Percentiles rank a stretch among this genome's conserved stretches.
Evolutionary conservation across 2,329 filamentous ascomycete species (phyloP).

Genomic region (Xylaria sp.): DNA sequence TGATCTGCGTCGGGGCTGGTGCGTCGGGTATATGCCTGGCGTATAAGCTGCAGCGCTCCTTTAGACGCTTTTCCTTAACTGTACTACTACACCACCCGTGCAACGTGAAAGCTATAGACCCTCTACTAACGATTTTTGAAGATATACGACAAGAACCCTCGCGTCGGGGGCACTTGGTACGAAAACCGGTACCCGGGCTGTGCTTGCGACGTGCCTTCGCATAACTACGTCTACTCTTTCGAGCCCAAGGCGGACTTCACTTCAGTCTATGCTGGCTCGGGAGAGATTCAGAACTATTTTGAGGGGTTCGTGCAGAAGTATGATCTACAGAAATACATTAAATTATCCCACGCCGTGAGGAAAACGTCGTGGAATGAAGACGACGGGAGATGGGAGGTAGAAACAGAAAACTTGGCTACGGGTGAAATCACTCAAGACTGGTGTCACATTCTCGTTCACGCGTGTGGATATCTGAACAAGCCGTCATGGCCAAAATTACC

Average conservation of each 20-base stretch:
- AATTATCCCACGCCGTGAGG: slow-evolving; percentile 32
- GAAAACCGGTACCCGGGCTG: slow-evolving; percentile 24
- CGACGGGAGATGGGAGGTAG: slow-evolving; percentile 42
- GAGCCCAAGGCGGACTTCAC: slow-evolving; percentile 15
- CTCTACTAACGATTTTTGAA: not conserved
- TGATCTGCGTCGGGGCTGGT: slow-evolving; percentile 54
- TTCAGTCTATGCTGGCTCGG: slow-evolving; percentile 9
- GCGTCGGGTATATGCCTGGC: slow-evolving; percentile 53
- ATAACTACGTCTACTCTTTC: slow-evolving; percentile 21
- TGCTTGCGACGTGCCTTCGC: slow-evolving; percentile 20
- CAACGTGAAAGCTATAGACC: not conserved
- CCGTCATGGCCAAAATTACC: slow-evolving; percentile 26
- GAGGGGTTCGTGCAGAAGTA: slow-evolving; percentile 49
- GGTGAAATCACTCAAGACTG: slow-evolving; percentile 43
- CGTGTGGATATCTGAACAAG: slow-evolving; percentile 30
- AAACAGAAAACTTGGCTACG: slow-evolving; percentile 41
- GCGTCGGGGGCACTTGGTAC: slow-evolving; percentile 18
- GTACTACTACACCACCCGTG: not conserved
- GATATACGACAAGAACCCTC: slow-evolving; percentile 41
- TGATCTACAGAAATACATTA: slow-evolving; percentile 43
- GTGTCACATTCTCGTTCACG: slow-evolving; percentile 50
- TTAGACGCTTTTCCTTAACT: slow-evolving; percentile 46
- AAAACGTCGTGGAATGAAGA: slow-evolving; percentile 46
- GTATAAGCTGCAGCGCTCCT: slow-evolving; percentile 53
- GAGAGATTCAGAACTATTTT: slow-evolving; percentile 51